phyloP scores from a whole-genome alignment of 2,329 filamentous ascomycete genomes.

The Rhynchosporium graminicola region DNA sequence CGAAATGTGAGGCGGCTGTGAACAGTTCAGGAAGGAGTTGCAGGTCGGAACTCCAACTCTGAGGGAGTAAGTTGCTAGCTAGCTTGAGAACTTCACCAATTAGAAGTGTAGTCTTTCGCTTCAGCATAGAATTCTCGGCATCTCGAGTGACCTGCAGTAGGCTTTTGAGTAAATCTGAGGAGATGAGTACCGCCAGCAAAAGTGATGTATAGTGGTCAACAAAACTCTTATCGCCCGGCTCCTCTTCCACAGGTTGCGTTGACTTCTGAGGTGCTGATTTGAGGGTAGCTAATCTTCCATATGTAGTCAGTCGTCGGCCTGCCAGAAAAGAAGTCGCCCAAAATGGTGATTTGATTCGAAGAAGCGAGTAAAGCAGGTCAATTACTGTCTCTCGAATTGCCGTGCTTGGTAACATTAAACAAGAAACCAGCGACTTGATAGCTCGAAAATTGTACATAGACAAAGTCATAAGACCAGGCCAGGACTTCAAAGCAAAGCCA shows the following conservation, averaged over 20 bases:
- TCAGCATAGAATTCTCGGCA: slow-evolving; percentile 67
- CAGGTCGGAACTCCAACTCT: slow-evolving; percentile 77
- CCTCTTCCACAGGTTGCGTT: slow-evolving; percentile 59
- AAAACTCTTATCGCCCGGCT: slow-evolving; percentile 76
- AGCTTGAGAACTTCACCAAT: slow-evolving; percentile 91
- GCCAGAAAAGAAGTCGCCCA: slow-evolving; percentile 97
- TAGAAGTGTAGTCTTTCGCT: slow-evolving; percentile 85
- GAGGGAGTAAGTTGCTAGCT: slow-evolving; percentile 80
- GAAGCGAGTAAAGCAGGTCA: slow-evolving; percentile 76
- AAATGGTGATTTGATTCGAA: slow-evolving; percentile 88
- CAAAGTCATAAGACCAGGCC: slow-evolving; percentile 87
- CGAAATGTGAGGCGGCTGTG: slow-evolving; percentile 70
- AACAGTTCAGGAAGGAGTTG: slow-evolving; percentile 89
- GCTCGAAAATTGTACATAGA: slow-evolving; percentile 87
- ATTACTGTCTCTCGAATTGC: slow-evolving; percentile 73
- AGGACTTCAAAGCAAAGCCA: slow-evolving; percentile 84
- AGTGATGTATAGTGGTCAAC: slow-evolving; percentile 93
- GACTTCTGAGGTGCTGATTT: slow-evolving; percentile 57
- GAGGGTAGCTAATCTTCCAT: slow-evolving; percentile 88
- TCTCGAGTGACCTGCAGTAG: slow-evolving; percentile 67
- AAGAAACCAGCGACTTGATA: slow-evolving; percentile 74
- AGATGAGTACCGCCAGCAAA: slow-evolving; percentile 80
- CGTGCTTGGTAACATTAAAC: slow-evolving; percentile 58
- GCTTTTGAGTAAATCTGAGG: slow-evolving; percentile 69
- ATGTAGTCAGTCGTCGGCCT: slow-evolving; percentile 88